A percentile compares a stretch with the other conserved stretches of the same genome.
phyloP scores from a whole-genome alignment of 495 filamentous ascomycete species.

The Penicillium dipodomyicola region DNA sequence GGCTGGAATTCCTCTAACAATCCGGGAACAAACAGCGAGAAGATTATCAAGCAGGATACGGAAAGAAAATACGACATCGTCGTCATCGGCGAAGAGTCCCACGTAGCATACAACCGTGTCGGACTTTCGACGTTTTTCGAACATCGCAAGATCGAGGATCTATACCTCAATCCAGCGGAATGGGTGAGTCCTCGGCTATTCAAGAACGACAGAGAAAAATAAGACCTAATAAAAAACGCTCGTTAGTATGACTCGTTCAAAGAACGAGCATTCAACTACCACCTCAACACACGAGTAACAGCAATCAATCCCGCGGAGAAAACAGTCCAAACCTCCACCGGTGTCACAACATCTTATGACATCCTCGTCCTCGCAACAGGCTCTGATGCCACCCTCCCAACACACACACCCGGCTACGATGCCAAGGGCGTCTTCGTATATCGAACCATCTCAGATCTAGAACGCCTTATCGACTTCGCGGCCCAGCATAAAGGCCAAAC shows the following conservation, averaged over 20 bases:
- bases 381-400: conserved; percentile 82
- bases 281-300: conserved; percentile 78
- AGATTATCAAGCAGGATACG: conserved; percentile 81
- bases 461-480: conserved; percentile 76
- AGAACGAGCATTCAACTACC: conserved; percentile 72
- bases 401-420: conserved; percentile 77
- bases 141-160: conserved; percentile 82
- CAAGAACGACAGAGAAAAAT: background rate
- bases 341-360: conserved; percentile 75
- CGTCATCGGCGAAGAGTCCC: conserved; percentile 88
- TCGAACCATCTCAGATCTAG: conserved; percentile 80
- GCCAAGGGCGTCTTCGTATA: conserved; percentile 94
- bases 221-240: background rate
- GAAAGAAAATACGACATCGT: conserved; percentile 80
- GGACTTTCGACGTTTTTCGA: conserved; percentile 93
- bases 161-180: conserved; percentile 86
- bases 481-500: conserved; percentile 60
- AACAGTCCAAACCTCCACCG: conserved; percentile 67
- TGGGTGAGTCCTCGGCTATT: conserved; percentile 60
- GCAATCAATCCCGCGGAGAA: conserved; percentile 65
- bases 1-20: conserved; percentile 1
- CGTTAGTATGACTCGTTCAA: conserved; percentile 52
- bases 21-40: conserved; percentile 59
- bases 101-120: conserved; percentile 94
- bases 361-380: conserved; percentile 88